Percentiles rank a stretch among this genome's conserved stretches.
Evolutionary conservation across 148 eudicot species (phyloP).

Genomic region (Vaccinium macrocarpon): DNA sequence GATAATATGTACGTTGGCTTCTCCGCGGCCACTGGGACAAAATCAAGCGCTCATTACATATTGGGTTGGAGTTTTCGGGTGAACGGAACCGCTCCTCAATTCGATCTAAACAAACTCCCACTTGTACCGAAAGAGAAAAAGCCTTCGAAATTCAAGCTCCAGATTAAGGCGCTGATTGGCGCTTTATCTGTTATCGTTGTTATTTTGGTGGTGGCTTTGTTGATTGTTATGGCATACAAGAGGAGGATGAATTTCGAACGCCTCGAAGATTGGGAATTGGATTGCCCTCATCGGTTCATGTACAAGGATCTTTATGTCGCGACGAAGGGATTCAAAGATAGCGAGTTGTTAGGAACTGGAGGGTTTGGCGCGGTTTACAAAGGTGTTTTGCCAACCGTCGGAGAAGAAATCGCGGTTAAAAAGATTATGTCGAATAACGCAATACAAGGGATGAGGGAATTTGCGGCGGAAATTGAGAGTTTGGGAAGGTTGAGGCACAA

Average conservation of each 20-base stretch:
- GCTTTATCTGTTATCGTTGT: conserved; percentile 11
- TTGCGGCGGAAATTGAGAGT: conserved; percentile 38
- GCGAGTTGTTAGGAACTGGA: conserved; percentile 23
- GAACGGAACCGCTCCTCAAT: conserved; percentile 15
- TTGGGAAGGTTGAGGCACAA: conserved; percentile 37
- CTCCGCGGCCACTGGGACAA: conserved; percentile 31
- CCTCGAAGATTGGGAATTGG: conserved; percentile 40
- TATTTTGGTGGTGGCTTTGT: conserved; percentile 9
- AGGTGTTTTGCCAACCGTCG: conserved; percentile 22
- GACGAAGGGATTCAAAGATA: conserved; percentile 26
- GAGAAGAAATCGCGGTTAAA: conserved; percentile 31
- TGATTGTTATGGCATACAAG: background rate
- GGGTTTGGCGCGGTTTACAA: conserved; percentile 38
- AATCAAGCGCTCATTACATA: conserved; percentile 32
- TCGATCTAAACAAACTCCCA: conserved; percentile 19
- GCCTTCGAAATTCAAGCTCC: background rate
- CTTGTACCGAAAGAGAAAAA: background rate
- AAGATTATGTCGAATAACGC: conserved; percentile 18
- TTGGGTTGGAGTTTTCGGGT: conserved; percentile 34
- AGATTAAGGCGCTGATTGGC: conserved; percentile 10
- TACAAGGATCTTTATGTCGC: conserved; percentile 29
- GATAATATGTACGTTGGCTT: conserved; percentile 30
- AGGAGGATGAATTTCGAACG: conserved; percentile 15
- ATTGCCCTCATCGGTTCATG: conserved; percentile 28
- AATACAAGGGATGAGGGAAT: conserved; percentile 30